Conservation (phyloP, 768 basidiomycete genomes). For the Lactarius trivialis region DNA sequence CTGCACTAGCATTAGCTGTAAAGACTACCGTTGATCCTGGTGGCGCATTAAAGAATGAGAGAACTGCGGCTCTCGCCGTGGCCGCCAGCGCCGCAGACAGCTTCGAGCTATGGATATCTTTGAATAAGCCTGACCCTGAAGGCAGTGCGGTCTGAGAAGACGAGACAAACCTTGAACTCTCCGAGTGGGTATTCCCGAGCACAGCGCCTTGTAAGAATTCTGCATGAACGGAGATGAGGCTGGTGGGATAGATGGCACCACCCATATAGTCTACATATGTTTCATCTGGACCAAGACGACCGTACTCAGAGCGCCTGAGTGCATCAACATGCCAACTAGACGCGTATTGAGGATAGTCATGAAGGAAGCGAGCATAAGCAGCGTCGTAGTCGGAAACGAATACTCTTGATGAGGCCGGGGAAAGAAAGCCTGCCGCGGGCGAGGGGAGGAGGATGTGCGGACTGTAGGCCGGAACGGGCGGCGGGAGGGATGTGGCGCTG, state of each 20-base stretch:
- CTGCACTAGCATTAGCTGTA: slow-evolving; percentile 72
- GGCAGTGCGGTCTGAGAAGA: background rate
- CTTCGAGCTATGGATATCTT: slow-evolving; percentile 46
- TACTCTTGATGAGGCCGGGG: background rate
- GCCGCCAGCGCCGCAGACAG: slow-evolving; percentile 58
- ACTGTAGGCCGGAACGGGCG: slow-evolving; percentile 1
- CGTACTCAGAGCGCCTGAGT: slow-evolving; percentile 56
- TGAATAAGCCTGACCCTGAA: background rate
- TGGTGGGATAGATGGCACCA: slow-evolving; percentile 72
- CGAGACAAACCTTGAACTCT: slow-evolving; percentile 59
- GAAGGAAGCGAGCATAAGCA: slow-evolving; percentile 21
- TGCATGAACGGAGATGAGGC: slow-evolving; percentile 62
- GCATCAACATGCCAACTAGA: slow-evolving; percentile 66
- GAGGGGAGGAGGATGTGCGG: slow-evolving; percentile 16
- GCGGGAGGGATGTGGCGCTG: slow-evolving; percentile 1
- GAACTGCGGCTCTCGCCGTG: slow-evolving; percentile 65
- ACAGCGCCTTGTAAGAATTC: slow-evolving; percentile 60
- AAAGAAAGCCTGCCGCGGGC: slow-evolving; percentile 20
- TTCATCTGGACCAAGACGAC: slow-evolving; percentile 43
- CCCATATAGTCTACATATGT: slow-evolving; percentile 88
- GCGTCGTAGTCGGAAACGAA: slow-evolving; percentile 2
- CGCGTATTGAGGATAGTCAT: slow-evolving; percentile 47
- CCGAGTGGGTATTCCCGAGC: slow-evolving; percentile 80
- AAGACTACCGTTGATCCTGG: slow-evolving; percentile 76
- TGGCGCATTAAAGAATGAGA: slow-evolving; percentile 72